Conservation (phyloP, 192 early-diverging fungal genomes). For the Ambispora gerdemannii region DNA sequence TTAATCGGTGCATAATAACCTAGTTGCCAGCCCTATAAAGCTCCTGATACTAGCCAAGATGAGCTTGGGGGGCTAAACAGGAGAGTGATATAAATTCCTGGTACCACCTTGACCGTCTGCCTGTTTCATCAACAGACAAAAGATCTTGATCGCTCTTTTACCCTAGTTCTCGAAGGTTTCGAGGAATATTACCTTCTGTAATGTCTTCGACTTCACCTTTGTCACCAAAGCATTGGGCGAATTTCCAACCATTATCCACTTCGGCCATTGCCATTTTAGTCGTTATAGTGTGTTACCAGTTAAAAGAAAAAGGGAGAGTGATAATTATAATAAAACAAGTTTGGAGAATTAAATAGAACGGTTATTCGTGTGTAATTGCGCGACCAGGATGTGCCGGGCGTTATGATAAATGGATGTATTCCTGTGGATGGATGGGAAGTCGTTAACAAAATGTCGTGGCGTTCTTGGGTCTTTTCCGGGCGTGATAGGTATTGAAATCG, state of each 20-base stretch:
- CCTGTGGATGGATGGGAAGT: constrained; percentile 24
- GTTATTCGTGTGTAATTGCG: constrained; percentile 7
- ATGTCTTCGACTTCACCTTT: constrained; percentile 98
- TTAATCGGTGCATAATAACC: too few species aligned
- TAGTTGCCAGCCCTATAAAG: too few species aligned
- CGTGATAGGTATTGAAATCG: background rate
- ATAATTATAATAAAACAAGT: constrained; percentile 5
- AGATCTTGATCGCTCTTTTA: too few species aligned
- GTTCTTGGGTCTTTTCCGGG: background rate
- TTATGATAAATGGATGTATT: constrained; percentile 10
- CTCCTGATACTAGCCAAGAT: too few species aligned
- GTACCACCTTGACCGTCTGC: too few species aligned
- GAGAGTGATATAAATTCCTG: too few species aligned
- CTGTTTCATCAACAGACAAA: too few species aligned
- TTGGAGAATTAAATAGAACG: constrained; percentile 8
- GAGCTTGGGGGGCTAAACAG: too few species aligned
- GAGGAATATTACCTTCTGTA: constrained; percentile 82
- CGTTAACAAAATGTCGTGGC: constrained; percentile 26
- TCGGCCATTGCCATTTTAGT: constrained; percentile 30
- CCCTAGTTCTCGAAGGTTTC: background rate
- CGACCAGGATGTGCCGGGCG: constrained; percentile 21
- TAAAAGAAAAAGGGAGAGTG: constrained; percentile 5
- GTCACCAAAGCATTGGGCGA: constrained; percentile 99
- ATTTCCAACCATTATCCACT: constrained; percentile 68
- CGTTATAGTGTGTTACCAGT: constrained; percentile 15